These are phyloP conservation scores for Fragosphaeria purpurea DNA, from an alignment of 2,329 filamentous ascomycete genomes.

Conservation along the genomic window DNA sequence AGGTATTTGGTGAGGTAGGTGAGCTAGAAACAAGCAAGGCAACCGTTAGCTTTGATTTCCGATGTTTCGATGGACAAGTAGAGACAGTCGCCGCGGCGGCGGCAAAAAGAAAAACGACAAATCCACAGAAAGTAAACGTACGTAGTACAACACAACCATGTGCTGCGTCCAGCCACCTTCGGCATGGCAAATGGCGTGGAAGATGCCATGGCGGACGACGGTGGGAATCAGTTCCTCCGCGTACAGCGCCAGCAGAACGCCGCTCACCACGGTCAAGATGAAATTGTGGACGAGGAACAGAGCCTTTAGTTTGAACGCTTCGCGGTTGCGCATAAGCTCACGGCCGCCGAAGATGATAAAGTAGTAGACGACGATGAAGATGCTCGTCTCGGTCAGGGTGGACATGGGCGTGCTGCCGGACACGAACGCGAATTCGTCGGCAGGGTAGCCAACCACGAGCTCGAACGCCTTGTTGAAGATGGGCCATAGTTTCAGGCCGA, in stretches of 20 bases:
- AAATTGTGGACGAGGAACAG: slow-evolving; percentile 97
- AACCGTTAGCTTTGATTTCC: slow-evolving; percentile 26
- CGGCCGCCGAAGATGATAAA: slow-evolving; percentile 85
- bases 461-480: slow-evolving; percentile 85
- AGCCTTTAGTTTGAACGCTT: slow-evolving; percentile 75
- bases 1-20: slow-evolving; percentile 99
- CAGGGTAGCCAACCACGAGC: slow-evolving; percentile 66
- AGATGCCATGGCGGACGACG: slow-evolving; percentile 69
- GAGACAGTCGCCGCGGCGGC: too few relatives aligned
- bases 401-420: slow-evolving; percentile 80
- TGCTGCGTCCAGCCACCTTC: slow-evolving; percentile 89
- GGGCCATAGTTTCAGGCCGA: slow-evolving; percentile 86
- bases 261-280: slow-evolving; percentile 79
- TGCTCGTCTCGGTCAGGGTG: slow-evolving; percentile 70
- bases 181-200: slow-evolving; percentile 74
- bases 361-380: slow-evolving; percentile 84
- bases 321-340: slow-evolving; percentile 80
- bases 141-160: slow-evolving; percentile 92
- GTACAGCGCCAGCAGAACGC: slow-evolving; percentile 70
- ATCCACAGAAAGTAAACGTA: slow-evolving; percentile 37
- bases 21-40: slow-evolving; percentile 44
- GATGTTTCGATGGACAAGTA: neutral
- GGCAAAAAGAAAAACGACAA: too few relatives aligned
- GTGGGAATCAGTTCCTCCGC: slow-evolving; percentile 85
- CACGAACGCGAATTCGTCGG: slow-evolving; percentile 76